Evolutionary conservation across 352 stramenopile species (phyloP).

Genomic region (Albugo candida): DNA sequence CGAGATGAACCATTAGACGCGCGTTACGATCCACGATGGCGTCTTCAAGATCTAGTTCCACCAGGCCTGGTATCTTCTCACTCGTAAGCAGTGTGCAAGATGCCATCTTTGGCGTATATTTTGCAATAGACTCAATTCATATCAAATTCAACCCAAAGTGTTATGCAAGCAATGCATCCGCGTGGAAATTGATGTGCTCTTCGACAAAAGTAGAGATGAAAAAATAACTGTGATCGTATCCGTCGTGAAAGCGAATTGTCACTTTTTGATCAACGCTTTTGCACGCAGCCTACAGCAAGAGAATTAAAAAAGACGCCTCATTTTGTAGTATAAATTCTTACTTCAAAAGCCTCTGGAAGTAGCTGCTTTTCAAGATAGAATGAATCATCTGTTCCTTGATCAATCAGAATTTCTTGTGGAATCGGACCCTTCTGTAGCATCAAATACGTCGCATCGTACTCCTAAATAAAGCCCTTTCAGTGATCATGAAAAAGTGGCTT

Average conservation of each 20-base stretch:
- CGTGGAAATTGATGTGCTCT: conserved; percentile 90
- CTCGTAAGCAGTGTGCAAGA: not conserved
- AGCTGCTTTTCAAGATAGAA: conserved; percentile 82
- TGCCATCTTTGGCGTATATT: not conserved
- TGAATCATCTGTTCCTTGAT: conserved; percentile 79
- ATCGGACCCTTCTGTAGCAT: conserved; percentile 46
- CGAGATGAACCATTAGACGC: conserved; percentile 26
- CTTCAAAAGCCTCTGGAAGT: conserved; percentile 78
- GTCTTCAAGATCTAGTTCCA: conserved; percentile 26
- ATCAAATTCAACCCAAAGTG: not conserved
- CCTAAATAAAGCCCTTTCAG: conserved; percentile 6
- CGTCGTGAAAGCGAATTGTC: conserved; percentile 70
- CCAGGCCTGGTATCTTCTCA: not conserved
- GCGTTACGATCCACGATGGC: conserved; percentile 60
- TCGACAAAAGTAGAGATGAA: conserved; percentile 94
- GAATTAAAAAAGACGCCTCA: not conserved
- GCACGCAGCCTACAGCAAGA: conserved; percentile 24
- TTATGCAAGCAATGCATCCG: conserved; percentile 42
- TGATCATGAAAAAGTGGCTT: not conserved
- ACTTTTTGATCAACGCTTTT: conserved; percentile 63
- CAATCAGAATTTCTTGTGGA: conserved; percentile 65
- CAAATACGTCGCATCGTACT: conserved; percentile 85
- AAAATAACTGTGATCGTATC: conserved; percentile 96
- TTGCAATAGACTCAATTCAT: not conserved
- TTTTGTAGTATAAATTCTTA: conserved; percentile 2